Conservation (phyloP, 257 asterid species). For the Misopates orontium region DNA sequence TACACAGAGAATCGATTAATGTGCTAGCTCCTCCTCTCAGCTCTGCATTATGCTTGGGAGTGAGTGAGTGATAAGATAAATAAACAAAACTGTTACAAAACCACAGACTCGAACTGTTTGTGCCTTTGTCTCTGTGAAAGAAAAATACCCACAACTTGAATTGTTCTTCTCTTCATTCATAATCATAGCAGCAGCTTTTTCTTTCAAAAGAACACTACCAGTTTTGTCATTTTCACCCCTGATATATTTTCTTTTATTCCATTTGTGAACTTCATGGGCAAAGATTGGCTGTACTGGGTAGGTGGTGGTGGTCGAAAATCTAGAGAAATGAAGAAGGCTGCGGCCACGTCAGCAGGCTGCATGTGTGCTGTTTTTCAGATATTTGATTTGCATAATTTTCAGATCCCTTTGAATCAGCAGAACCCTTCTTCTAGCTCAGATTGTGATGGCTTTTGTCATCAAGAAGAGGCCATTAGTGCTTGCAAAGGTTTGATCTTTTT, state of each 20-base stretch:
- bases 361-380: slow-evolving; percentile 79
- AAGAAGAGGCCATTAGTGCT: slow-evolving; percentile 29
- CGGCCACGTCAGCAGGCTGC: slow-evolving; percentile 58
- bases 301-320: slow-evolving; percentile 29
- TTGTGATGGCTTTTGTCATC: slow-evolving; percentile 18
- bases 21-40: slow-evolving; percentile 24
- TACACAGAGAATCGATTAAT: slow-evolving; percentile 15
- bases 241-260: neutral
- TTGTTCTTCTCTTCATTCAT: too few relatives aligned
- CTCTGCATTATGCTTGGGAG: slow-evolving; percentile 55
- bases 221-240: slow-evolving; percentile 42
- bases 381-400: slow-evolving; percentile 62
- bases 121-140: neutral
- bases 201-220: too few relatives aligned
- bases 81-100: slow-evolving; percentile 29
- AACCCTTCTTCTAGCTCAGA: slow-evolving; percentile 28
- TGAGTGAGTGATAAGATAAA: too few relatives aligned
- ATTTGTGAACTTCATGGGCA: slow-evolving; percentile 45
- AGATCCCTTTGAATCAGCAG: slow-evolving; percentile 50
- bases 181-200: too few relatives aligned
- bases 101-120: slow-evolving; percentile 5
- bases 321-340: neutral
- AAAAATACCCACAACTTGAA: too few relatives aligned
- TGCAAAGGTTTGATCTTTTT: slow-evolving; percentile 42
- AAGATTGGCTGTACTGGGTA: slow-evolving; percentile 75